These are phyloP conservation scores for Schoenoplectus tabernaemontani DNA, from an alignment of 202 grass and related monocot species.

Conservation along the genomic window DNA sequence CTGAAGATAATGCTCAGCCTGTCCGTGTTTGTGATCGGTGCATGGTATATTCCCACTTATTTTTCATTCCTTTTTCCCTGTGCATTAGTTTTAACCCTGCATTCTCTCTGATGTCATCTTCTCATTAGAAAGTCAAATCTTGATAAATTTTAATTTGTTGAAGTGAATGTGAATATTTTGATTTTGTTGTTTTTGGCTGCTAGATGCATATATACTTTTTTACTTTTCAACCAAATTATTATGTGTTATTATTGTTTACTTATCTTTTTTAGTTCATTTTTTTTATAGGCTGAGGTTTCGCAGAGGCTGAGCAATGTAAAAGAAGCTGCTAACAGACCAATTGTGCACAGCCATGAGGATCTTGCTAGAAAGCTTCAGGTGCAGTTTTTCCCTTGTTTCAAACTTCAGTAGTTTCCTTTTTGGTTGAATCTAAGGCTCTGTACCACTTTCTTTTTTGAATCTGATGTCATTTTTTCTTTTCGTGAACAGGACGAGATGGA, in stretches of 20 bases:
- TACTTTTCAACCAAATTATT: neutral
- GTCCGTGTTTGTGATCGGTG: conserved; percentile 93
- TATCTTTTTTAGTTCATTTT: neutral
- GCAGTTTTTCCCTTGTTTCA: conserved; percentile 2
- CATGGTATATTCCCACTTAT: conserved; percentile 52
- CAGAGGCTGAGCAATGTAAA: conserved; percentile 72
- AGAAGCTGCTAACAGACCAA: conserved; percentile 59
- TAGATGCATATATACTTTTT: neutral
- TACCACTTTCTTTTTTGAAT: neutral
- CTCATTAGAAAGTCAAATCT: conserved; percentile 4
- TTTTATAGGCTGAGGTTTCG: conserved; percentile 65
- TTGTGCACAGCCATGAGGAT: conserved; percentile 89
- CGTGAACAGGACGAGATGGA: conserved; percentile 87
- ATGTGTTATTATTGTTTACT: neutral
- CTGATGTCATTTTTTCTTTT: neutral
- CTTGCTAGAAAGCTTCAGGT: conserved; percentile 94
- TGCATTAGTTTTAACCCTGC: conserved; percentile 8
- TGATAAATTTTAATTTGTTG: neutral
- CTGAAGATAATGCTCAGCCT: conserved; percentile 60
- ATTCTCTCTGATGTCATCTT: conserved; percentile 3
- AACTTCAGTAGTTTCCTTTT: neutral
- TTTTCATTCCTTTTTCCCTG: neutral
- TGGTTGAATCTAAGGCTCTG: neutral
- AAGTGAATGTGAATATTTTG: neutral
- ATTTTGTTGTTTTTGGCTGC: neutral